Conservation (phyloP, 306 rosid genomes). For the Cucurbita argyrosperma region DNA sequence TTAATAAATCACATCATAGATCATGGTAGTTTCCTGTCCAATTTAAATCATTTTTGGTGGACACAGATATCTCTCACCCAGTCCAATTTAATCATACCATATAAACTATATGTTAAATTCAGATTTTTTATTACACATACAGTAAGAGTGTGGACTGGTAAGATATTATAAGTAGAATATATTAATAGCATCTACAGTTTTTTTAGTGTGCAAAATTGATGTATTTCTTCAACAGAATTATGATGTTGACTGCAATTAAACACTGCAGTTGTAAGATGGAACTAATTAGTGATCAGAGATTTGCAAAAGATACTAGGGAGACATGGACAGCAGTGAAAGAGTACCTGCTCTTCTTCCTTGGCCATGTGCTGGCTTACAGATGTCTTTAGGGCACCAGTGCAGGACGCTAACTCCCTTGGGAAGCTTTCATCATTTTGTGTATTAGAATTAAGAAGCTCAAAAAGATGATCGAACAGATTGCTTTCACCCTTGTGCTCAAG, state of each 20-base stretch:
- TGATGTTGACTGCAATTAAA: neutral
- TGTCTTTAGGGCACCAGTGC: conserved; percentile 82
- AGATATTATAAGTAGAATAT: neutral
- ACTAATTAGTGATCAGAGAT: neutral
- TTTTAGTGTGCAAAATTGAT: neutral
- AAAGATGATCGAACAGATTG: conserved; percentile 78
- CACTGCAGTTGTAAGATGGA: neutral
- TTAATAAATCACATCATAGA: neutral
- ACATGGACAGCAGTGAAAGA: neutral
- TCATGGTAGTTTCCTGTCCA: neutral
- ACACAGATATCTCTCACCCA: neutral
- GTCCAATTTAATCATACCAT: neutral
- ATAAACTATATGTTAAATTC: neutral
- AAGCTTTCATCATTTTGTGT: conserved; percentile 54
- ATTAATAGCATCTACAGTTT: neutral
- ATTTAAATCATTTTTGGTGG: neutral
- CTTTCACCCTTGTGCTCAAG: conserved; percentile 96
- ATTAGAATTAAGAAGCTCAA: conserved; percentile 59
- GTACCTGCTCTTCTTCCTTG: conserved; percentile 98
- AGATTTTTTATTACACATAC: neutral
- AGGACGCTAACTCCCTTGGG: conserved; percentile 84
- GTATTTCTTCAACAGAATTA: neutral
- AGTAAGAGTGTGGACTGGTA: neutral
- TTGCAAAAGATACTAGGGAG: neutral
- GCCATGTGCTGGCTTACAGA: conserved; percentile 98